Conservation (phyloP, 768 basidiomycete species). For the Paxillus rubicundulus region DNA sequence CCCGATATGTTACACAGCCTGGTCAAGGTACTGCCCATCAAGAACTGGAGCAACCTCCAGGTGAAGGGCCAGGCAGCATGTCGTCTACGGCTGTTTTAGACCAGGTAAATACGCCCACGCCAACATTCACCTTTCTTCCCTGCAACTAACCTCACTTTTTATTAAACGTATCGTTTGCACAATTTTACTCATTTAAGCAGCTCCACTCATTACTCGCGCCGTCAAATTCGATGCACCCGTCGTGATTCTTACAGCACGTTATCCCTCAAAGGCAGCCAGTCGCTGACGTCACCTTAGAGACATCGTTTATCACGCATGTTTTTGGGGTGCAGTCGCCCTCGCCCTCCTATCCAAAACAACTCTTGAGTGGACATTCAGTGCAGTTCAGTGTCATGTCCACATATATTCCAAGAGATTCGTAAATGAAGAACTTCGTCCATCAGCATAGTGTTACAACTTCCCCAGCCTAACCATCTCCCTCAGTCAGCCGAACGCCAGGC, state of each 20-base stretch:
- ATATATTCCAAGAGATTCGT: no score
- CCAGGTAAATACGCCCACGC: constrained; percentile 13
- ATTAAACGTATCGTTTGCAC: neutral
- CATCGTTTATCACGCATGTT: no score
- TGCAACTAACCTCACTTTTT: neutral
- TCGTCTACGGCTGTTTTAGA: constrained; percentile 23
- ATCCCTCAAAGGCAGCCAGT: neutral
- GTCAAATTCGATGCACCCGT: constrained; percentile 5
- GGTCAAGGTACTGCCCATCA: constrained; percentile 24
- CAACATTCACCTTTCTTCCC: neutral
- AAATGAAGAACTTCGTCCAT: no score
- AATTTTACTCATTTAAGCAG: constrained; percentile 25
- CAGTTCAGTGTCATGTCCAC: no score
- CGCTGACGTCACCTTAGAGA: neutral
- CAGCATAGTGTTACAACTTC: no score
- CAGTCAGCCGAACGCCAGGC: no score
- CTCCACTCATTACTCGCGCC: constrained; percentile 4
- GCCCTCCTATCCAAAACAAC: no score
- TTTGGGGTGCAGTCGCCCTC: no score
- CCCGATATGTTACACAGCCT: constrained; percentile 10
- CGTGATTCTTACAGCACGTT: neutral
- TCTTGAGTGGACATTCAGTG: no score
- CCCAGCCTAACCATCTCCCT: no score
- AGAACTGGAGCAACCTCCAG: constrained; percentile 24
- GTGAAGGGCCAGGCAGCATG: constrained; percentile 14